Percentiles rank a stretch among this genome's conserved stretches.
Evolutionary conservation across 2,329 filamentous ascomycete species (phyloP).

Genomic region (Trichoderma semiorbis): DNA sequence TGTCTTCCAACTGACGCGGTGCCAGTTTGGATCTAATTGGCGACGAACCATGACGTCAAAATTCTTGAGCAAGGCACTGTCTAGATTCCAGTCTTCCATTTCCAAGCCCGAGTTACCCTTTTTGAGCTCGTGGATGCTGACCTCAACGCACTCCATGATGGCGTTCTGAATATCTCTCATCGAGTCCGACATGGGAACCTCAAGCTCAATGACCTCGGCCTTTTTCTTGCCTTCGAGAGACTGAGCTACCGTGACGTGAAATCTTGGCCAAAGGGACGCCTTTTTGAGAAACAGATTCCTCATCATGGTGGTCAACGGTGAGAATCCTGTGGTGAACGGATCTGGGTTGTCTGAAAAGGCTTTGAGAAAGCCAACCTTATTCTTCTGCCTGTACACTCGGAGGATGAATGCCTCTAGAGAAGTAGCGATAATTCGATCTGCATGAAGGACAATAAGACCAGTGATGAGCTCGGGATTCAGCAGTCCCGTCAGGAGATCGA

Average conservation of each 20-base stretch:
- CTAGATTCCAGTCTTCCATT: slow-evolving; percentile 95
- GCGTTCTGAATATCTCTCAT: slow-evolving; percentile 95
- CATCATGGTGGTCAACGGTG: slow-evolving; percentile 85
- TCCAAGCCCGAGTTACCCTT: slow-evolving; percentile 87
- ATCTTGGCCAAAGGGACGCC: slow-evolving; percentile 86
- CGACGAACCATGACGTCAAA: slow-evolving; percentile 86
- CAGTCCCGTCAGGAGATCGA: slow-evolving; percentile 83
- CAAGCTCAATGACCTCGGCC: slow-evolving; percentile 94
- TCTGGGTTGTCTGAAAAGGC: slow-evolving; percentile 94
- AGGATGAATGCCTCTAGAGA: slow-evolving; percentile 94
- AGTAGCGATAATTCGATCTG: slow-evolving; percentile 80
- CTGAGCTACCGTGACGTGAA: slow-evolving; percentile 85
- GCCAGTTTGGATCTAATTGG: slow-evolving; percentile 95
- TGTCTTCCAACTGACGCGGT: slow-evolving; percentile 91
- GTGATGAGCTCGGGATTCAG: slow-evolving; percentile 82
- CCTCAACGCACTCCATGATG: slow-evolving; percentile 92
- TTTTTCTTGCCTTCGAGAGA: slow-evolving; percentile 89
- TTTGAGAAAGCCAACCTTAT: slow-evolving; percentile 90
- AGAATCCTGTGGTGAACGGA: slow-evolving; percentile 82
- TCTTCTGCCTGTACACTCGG: slow-evolving; percentile 89
- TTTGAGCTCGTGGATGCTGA: slow-evolving; percentile 88
- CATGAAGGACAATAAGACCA: slow-evolving; percentile 81
- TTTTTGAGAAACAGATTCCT: slow-evolving; percentile 84
- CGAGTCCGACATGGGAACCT: slow-evolving; percentile 90
- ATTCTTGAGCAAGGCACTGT: slow-evolving; percentile 86